phyloP scores from a whole-genome alignment of 1,139 yeast genomes.

The Hansenula lynferdii region DNA sequence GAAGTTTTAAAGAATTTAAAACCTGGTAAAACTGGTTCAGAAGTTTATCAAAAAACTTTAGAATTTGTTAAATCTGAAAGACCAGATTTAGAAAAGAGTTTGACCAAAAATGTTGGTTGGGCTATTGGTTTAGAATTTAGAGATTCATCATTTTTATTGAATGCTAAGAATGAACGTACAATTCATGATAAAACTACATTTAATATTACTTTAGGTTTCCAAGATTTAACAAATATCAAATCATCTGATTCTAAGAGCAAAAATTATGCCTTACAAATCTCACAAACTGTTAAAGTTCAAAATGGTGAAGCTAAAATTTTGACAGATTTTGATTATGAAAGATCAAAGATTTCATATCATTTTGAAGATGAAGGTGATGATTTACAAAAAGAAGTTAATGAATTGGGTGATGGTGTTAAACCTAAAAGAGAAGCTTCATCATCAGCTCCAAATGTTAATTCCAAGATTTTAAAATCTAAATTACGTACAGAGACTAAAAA shows the following conservation, averaged over 20 bases:
- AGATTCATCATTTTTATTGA: conserved; percentile 71
- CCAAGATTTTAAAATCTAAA: conserved; percentile 70
- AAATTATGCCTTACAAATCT: conserved; percentile 63
- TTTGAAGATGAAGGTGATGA: conserved; percentile 64
- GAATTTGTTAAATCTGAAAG: conserved; percentile 51
- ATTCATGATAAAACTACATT: conserved; percentile 72
- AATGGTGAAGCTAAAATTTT: conserved; percentile 58
- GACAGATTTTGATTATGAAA: conserved; percentile 69
- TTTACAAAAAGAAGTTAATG: conserved; percentile 27
- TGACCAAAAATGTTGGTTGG: conserved; percentile 86
- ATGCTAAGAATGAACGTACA: conserved; percentile 65
- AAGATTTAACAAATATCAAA: conserved; percentile 43
- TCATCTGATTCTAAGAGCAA: conserved; percentile 41
- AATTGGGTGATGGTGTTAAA: conserved; percentile 22
- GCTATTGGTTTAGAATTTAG: conserved; percentile 88
- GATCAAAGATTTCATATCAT: conserved; percentile 77
- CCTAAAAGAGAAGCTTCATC: conserved; percentile 19
- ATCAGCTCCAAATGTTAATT: conserved; percentile 25
- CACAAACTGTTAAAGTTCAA: conserved; percentile 79
- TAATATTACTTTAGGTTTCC: conserved; percentile 75
- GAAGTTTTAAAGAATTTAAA: conserved; percentile 56
- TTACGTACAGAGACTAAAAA: conserved; percentile 72
- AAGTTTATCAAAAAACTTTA: conserved; percentile 60
- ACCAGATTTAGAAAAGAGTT: conserved; percentile 61
- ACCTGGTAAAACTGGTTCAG: conserved; percentile 63